Evolutionary conservation across 139 green algal species (phyloP).

Genomic region (Eudorina sp.): DNA sequence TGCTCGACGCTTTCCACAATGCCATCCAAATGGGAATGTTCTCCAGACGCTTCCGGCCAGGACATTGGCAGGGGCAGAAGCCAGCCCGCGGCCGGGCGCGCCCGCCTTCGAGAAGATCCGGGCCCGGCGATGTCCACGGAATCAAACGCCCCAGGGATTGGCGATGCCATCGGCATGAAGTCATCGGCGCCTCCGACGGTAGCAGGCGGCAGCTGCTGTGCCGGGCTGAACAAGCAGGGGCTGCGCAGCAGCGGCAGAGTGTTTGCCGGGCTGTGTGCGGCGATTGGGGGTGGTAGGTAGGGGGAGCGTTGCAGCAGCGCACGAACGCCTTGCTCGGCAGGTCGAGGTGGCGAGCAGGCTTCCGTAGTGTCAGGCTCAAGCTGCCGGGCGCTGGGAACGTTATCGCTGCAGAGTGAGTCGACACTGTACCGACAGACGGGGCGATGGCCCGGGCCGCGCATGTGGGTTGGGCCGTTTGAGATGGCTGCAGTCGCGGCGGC

Average conservation of each 20-base stretch:
- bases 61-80: neutral
- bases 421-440: constrained; percentile 10
- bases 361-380: too few species aligned
- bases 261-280: neutral
- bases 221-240: neutral
- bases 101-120: neutral
- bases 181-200: neutral
- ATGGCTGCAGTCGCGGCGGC: neutral
- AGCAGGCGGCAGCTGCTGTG: neutral
- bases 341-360: too few species aligned
- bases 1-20: neutral
- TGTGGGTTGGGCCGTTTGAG: neutral
- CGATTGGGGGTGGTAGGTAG: too few species aligned
- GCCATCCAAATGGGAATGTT: too few species aligned
- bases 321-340: too few species aligned
- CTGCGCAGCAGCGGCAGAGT: constrained; percentile 9
- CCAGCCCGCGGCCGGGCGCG: neutral
- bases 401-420: constrained; percentile 8
- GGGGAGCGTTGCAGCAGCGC: too few species aligned
- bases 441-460: neutral
- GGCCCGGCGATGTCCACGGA: neutral
- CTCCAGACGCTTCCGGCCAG: too few species aligned
- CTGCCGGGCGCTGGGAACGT: neutral
- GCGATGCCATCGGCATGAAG: constrained; percentile 17
- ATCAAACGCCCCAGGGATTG: neutral